Conservation (phyloP, 495 filamentous ascomycete species). For the Astrothelium macrocarpum region DNA sequence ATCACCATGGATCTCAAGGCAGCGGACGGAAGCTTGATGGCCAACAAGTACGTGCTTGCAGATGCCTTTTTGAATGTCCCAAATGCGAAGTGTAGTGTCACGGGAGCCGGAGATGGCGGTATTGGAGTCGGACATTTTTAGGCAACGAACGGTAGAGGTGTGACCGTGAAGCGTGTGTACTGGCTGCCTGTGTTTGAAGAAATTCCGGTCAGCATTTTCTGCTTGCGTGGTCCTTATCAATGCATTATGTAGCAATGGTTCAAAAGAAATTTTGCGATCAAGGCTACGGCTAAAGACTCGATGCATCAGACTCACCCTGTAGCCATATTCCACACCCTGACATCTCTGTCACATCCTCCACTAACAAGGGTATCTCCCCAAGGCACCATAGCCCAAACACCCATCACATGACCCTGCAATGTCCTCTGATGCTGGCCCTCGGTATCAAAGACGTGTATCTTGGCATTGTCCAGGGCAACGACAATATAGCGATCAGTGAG, state of each 20-base stretch:
- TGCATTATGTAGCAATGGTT: too few relatives aligned
- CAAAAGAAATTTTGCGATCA: too few relatives aligned
- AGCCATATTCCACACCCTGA: conserved; percentile 93
- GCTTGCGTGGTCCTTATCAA: too few relatives aligned
- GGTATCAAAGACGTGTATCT: conserved; percentile 95
- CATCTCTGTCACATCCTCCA: conserved; percentile 93
- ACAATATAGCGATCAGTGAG: conserved; percentile 93
- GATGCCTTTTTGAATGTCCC: conserved; percentile 80
- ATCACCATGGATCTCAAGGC: conserved; percentile 91
- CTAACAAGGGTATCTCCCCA: conserved; percentile 94
- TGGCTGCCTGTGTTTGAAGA: conserved; percentile 7
- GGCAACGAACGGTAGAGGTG: conserved; percentile 89
- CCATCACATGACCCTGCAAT: conserved; percentile 93
- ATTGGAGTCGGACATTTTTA: conserved; percentile 91
- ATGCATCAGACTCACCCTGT: conserved; percentile 61
- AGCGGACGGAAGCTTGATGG: conserved; percentile 93
- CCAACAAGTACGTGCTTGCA: conserved; percentile 89
- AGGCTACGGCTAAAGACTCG: background rate
- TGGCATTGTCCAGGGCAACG: conserved; percentile 94
- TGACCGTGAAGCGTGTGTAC: conserved; percentile 85
- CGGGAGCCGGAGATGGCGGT: conserved; percentile 94
- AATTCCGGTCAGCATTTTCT: too few relatives aligned
- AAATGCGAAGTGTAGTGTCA: conserved; percentile 88
- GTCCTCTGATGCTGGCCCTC: conserved; percentile 81
- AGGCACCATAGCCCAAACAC: conserved; percentile 98